Evolutionary conservation across 2,329 filamentous ascomycete species (phyloP), one percentile per base, ranked within the genome.

Genomic region (Colletotrichum echinochloae): DNA sequence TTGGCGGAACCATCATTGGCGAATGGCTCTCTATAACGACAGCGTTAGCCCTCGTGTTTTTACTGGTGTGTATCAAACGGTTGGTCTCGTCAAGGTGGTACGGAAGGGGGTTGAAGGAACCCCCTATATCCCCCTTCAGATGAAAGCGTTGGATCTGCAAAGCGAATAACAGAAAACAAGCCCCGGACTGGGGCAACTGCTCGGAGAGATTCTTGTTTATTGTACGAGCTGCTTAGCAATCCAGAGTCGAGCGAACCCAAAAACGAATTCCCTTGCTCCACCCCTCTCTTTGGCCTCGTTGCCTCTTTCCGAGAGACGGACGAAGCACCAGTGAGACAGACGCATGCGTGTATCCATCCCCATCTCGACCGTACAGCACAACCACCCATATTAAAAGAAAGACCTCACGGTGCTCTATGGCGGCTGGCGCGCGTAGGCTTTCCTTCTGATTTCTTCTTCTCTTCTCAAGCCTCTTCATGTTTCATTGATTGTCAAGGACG

Each of bases 141-240:
- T 18, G 44, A 49, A 49, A 6, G n/a, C 28, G 8, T 26, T 39
- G 44, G 30, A 28, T 30, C 46, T 51, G 59, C 33, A 37, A 61
- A 61, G 59, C 46, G 33, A 51, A 61, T 8, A 16, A 61, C 46
- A 51, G 46, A 37, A 51, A 51, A 8, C 3, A 61, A 51, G 59
- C 35, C 46, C 9, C 3, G 5, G 18, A 14, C 5, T 12, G 46
- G 49, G 46, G 46, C 28, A n/a, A 39, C 9, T 51, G 23, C 23
- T 51, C 33, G 51, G 33, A 51, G 33, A 28, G 39, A n/a, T 16
- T 7, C 18, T 14, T 30, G 46, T 51, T 39, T 61, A 28, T 37
- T 39, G 7, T 56, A 56, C n/a, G 39, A 18, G 23, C n/a, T 39
- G 59, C 35, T 51, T 51, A 37, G 44, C 44, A 33, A 61, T 49